These are phyloP conservation scores for Trichoderma reesei DNA, from an alignment of 495 filamentous ascomycete genomes.

Conservation along the genomic window DNA sequence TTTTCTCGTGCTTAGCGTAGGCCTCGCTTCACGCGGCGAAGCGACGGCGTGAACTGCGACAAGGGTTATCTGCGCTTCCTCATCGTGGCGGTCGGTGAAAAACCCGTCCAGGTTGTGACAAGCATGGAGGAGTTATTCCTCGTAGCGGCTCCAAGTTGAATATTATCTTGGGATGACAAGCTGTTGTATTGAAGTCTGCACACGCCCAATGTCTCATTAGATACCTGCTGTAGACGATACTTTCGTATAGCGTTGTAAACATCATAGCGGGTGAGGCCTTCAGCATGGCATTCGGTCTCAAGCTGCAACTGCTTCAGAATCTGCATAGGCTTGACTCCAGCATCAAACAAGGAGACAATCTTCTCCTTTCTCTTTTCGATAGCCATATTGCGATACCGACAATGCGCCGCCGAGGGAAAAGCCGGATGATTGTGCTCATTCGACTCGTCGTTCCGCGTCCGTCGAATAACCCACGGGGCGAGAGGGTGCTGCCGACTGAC, in stretches of 20 bases:
- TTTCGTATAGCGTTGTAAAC: not conserved
- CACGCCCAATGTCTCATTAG: not conserved
- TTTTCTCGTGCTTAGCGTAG: too few species aligned
- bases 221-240: not conserved
- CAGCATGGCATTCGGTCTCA: not conserved
- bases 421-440: not conserved
- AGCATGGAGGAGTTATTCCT: too few species aligned
- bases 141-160: too few species aligned
- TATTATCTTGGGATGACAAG: not conserved
- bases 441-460: not conserved
- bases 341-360: not conserved
- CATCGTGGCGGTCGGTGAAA: too few species aligned
- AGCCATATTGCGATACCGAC: not conserved
- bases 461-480: not conserved
- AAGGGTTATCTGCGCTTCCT: too few species aligned
- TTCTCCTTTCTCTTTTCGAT: not conserved
- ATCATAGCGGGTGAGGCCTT: not conserved
- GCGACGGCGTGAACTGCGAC: too few species aligned
- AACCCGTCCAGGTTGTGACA: too few species aligned
- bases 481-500: not conserved
- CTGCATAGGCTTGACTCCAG: not conserved
- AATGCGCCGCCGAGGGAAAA: not conserved
- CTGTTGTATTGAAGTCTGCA: not conserved
- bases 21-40: too few species aligned
- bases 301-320: not conserved